These are phyloP conservation scores for Podospora anserina DNA, from an alignment of 495 filamentous ascomycete species.

Conservation along the genomic window DNA sequence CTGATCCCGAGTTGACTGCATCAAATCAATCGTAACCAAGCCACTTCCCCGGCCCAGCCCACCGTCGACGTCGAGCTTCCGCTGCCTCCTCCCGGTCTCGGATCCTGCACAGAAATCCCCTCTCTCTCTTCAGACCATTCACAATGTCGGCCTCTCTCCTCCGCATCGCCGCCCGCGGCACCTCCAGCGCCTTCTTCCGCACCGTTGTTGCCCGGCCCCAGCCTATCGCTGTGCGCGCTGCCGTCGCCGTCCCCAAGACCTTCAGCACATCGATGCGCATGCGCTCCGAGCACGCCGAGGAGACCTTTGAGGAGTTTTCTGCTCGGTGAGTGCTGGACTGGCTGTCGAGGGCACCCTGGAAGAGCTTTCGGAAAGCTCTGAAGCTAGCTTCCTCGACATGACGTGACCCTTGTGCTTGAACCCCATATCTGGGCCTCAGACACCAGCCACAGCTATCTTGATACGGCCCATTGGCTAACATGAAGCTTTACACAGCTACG, in stretches of 20 bases:
- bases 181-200: constrained; percentile 58
- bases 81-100: constrained; percentile 18
- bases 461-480: constrained; percentile 33
- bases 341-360: neutral
- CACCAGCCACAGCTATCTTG: constrained; percentile 3
- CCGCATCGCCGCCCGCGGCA: constrained; percentile 66
- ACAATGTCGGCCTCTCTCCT: constrained; percentile 64
- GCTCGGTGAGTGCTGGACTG: constrained; percentile 68
- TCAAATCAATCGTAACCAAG: constrained; percentile 28
- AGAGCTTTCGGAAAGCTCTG: constrained; percentile 28
- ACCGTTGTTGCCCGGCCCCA: constrained; percentile 56
- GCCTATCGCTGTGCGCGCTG: constrained; percentile 37
- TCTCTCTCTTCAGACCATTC: constrained; percentile 9
- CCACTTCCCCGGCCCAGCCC: constrained; percentile 23
- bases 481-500: constrained; percentile 63
- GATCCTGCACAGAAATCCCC: constrained; percentile 14
- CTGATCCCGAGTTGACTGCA: constrained; percentile 16
- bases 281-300: constrained; percentile 65
- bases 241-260: constrained; percentile 39
- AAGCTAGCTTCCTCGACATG: constrained; percentile 21
- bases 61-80: constrained; percentile 26
- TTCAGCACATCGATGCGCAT: constrained; percentile 66
- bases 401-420: constrained; percentile 28
- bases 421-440: constrained; percentile 13
- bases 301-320: constrained; percentile 99